Evolutionary conservation across 2,329 filamentous ascomycete species (phyloP).

Genomic region (Fusarium sp.): DNA sequence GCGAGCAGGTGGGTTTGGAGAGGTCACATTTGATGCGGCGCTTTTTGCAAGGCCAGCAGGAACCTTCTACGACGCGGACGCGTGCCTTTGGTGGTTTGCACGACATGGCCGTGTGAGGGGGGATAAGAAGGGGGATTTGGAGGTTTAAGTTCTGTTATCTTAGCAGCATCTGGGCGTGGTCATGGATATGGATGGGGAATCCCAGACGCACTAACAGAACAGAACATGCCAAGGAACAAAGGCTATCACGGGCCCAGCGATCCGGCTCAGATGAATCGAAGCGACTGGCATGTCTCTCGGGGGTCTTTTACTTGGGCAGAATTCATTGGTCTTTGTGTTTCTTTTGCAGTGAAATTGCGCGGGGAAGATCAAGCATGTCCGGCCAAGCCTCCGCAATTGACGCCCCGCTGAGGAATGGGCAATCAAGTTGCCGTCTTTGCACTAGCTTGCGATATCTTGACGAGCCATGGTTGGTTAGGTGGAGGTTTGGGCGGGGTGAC

Average conservation of each 20-base stretch:
- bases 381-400: constrained; percentile 1
- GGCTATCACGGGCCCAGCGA: constrained; percentile 2
- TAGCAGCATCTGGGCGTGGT: not conserved
- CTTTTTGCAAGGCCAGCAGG: constrained; percentile 61
- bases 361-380: constrained; percentile 27
- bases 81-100: constrained; percentile 26
- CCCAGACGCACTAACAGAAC: not conserved
- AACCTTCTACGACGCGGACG: constrained; percentile 52
- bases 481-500: not conserved
- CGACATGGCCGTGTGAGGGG: not conserved
- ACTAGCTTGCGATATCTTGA: constrained; percentile 10
- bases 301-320: not conserved
- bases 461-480: constrained; percentile 1
- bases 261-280: not conserved
- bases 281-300: not conserved
- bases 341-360: constrained; percentile 7
- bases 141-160: constrained; percentile 1
- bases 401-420: constrained; percentile 37
- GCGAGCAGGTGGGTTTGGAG: constrained; percentile 54
- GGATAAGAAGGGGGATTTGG: too few relatives aligned
- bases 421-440: constrained; percentile 42
- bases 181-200: not conserved
- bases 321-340: not conserved
- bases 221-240: not conserved
- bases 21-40: constrained; percentile 60